Conservation (phyloP, 2,329 filamentous ascomycete species). For the Pezicula neosporulosa region DNA sequence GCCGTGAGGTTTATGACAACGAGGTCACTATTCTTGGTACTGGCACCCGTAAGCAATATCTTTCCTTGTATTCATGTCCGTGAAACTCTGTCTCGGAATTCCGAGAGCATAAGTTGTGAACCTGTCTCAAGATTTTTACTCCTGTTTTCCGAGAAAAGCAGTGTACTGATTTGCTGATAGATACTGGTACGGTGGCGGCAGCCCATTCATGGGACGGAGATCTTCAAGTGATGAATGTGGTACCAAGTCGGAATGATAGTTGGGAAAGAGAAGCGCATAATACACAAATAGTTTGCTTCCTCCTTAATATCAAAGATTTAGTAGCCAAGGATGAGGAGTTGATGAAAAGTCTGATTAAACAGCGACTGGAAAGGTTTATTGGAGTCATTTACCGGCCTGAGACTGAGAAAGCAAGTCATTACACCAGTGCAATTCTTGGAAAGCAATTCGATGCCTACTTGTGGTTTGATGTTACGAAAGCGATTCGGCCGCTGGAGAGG, state of each 20-base stretch:
- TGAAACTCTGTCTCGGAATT: too few relatives aligned
- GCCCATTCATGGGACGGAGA: slow-evolving; percentile 47
- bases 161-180: too few relatives aligned
- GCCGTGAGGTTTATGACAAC: slow-evolving; percentile 38
- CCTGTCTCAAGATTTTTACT: too few relatives aligned
- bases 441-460: slow-evolving; percentile 3
- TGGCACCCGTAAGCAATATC: slow-evolving; percentile 29
- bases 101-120: too few relatives aligned
- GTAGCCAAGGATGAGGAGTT: too few relatives aligned
- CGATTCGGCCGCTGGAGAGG: background rate
- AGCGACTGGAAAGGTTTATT: too few relatives aligned
- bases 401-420: background rate
- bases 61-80: too few relatives aligned
- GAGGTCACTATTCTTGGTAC: slow-evolving; percentile 43
- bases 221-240: slow-evolving; percentile 46
- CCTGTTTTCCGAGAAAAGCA: too few relatives aligned
- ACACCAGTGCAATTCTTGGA: background rate
- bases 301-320: slow-evolving; percentile 40
- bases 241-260: slow-evolving; percentile 40
- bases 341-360: too few relatives aligned
- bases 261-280: slow-evolving; percentile 47
- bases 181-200: slow-evolving; percentile 49
- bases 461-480: slow-evolving; percentile 1
- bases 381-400: too few relatives aligned
- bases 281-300: slow-evolving; percentile 39